Conservation (phyloP, 306 rosid species). For the Pterocarpus macrocarpus region DNA sequence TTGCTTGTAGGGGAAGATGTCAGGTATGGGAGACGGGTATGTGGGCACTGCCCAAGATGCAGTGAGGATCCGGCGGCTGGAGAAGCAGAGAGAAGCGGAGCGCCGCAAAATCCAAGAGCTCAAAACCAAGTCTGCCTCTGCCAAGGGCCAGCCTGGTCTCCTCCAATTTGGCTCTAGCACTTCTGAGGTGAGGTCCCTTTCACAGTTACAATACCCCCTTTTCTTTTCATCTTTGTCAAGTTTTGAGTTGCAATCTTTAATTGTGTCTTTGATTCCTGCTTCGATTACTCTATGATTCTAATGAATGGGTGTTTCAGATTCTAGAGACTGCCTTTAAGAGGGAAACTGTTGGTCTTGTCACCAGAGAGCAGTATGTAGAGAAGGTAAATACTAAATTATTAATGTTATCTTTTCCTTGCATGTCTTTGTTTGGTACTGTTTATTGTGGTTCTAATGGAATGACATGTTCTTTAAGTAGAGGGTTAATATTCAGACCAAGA, state of each 20-base stretch:
- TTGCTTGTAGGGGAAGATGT: slow-evolving; percentile 53
- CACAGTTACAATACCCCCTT: too few species aligned
- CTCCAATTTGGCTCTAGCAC: slow-evolving; percentile 98
- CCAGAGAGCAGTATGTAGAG: slow-evolving; percentile 93
- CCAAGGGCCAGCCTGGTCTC: slow-evolving; percentile 88
- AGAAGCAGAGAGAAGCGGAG: slow-evolving; percentile 98
- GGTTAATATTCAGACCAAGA: slow-evolving; percentile 84
- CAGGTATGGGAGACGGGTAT: slow-evolving; percentile 99
- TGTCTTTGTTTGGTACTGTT: neutral
- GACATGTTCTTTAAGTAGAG: slow-evolving; percentile 58
- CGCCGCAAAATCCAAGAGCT: slow-evolving; percentile 97
- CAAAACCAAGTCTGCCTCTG: slow-evolving; percentile 83
- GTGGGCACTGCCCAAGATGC: slow-evolving; percentile 99
- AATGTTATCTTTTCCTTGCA: neutral
- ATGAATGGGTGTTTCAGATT: slow-evolving; percentile 64
- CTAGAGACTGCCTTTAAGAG: slow-evolving; percentile 98
- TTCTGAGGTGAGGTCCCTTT: slow-evolving; percentile 85
- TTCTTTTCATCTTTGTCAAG: neutral
- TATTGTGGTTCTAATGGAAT: slow-evolving; percentile 4
- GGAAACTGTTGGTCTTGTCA: slow-evolving; percentile 95
- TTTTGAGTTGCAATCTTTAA: neutral
- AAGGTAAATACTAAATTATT: slow-evolving; percentile 61
- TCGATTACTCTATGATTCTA: neutral
- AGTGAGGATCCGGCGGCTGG: slow-evolving; percentile 90
- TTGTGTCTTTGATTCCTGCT: neutral